A percentile compares a stretch with the other conserved stretches of the same genome.
These are phyloP conservation scores for Neoascochyta sp. DNA, from an alignment of 2,329 filamentous ascomycete species.

Conservation along the genomic window DNA sequence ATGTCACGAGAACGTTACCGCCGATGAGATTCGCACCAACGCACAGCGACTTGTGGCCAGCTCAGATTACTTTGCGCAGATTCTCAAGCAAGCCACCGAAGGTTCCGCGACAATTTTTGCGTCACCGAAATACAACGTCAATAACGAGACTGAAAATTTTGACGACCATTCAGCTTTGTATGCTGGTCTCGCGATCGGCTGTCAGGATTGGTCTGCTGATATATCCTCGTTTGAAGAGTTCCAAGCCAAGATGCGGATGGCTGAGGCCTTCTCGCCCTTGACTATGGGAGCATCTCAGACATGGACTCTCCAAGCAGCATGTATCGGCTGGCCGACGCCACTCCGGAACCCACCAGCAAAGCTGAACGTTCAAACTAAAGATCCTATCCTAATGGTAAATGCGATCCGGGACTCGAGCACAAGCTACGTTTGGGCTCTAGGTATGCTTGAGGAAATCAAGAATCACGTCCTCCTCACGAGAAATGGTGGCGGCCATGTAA, in stretches of 20 bases:
- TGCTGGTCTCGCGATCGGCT: constrained; percentile 36
- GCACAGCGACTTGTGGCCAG: constrained; percentile 4
- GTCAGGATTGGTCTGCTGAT: constrained; percentile 39
- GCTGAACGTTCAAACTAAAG: constrained; percentile 19
- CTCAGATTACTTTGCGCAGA: neutral
- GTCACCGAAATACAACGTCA: constrained; percentile 38
- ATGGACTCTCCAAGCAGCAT: constrained; percentile 37
- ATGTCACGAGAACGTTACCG: constrained; percentile 23
- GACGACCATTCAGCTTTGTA: constrained; percentile 12
- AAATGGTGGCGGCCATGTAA: constrained; percentile 43
- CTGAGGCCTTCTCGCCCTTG: constrained; percentile 33
- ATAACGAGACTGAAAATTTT: constrained; percentile 26
- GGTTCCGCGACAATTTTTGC: constrained; percentile 20
- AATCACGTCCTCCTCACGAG: constrained; percentile 41
- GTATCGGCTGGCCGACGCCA: constrained; percentile 42
- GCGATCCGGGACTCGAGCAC: constrained; percentile 43
- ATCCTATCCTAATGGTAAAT: constrained; percentile 41
- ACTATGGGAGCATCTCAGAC: constrained; percentile 35
- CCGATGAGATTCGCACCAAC: constrained; percentile 30
- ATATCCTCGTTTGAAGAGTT: constrained; percentile 16
- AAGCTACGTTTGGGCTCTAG: constrained; percentile 26
- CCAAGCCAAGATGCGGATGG: constrained; percentile 25
- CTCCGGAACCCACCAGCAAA: constrained; percentile 35
- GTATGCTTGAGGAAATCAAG: constrained; percentile 23
- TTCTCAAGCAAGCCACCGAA: constrained; percentile 1